phyloP scores from a whole-genome alignment of 805 yeast species.

The Kluyveromyces dobzhanskii region DNA sequence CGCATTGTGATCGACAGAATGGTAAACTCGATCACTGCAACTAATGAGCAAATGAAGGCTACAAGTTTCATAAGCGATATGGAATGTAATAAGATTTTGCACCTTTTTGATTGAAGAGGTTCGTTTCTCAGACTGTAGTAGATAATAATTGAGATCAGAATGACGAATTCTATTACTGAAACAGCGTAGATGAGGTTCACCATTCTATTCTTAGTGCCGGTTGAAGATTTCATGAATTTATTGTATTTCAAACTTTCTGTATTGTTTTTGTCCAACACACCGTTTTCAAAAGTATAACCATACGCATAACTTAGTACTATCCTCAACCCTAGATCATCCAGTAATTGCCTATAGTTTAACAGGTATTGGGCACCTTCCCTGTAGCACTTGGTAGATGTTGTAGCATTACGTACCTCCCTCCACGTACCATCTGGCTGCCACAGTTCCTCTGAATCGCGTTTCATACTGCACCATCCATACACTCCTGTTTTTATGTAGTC shows the following conservation, averaged over 20 bases:
- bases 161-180: slow-evolving; percentile 8
- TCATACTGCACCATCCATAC: slow-evolving; percentile 21
- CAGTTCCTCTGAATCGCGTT: slow-evolving; percentile 1
- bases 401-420: slow-evolving; percentile 9
- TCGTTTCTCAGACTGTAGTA: slow-evolving; percentile 23
- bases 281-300: slow-evolving; percentile 7
- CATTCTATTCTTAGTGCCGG: slow-evolving; percentile 12
- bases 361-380: slow-evolving; percentile 14
- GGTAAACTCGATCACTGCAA: slow-evolving; percentile 12
- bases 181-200: slow-evolving; percentile 14
- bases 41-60: slow-evolving; percentile 16
- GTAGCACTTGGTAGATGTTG: slow-evolving; percentile 10
- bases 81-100: slow-evolving; percentile 16
- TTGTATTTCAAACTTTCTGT: slow-evolving; percentile 6
- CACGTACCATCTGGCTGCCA: not conserved
- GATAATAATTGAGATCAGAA: slow-evolving; percentile 14
- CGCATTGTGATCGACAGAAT: slow-evolving; percentile 15
- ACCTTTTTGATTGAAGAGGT: slow-evolving; percentile 14
- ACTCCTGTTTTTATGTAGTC: slow-evolving; percentile 19
- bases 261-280: slow-evolving; percentile 2
- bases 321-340: slow-evolving; percentile 19
- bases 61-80: slow-evolving; percentile 19
- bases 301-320: slow-evolving; percentile 26
- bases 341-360: slow-evolving; percentile 22
- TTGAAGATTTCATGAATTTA: slow-evolving; percentile 9